Evolutionary conservation across 2,329 filamentous ascomycete species (phyloP).

Genomic region (Graphiopsis chlorocephala): DNA sequence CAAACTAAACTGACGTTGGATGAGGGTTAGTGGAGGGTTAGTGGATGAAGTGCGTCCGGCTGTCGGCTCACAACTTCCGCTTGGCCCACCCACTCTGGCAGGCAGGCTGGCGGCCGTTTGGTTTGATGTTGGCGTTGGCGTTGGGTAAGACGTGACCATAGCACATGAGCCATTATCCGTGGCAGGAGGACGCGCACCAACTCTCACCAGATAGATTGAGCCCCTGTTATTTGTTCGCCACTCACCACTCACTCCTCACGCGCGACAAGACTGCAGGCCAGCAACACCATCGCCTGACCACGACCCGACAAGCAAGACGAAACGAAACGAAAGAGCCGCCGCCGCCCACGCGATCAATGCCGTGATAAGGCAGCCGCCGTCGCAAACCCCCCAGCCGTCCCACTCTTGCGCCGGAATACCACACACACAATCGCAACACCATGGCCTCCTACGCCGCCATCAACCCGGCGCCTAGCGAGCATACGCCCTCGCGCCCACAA

Average conservation of each 20-base stretch:
- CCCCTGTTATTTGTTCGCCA: neutral
- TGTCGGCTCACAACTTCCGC: neutral
- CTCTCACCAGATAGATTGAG: neutral
- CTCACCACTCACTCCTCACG: neutral
- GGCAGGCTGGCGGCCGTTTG: neutral
- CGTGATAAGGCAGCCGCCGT: neutral
- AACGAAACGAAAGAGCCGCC: neutral
- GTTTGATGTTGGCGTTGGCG: neutral
- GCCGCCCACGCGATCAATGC: conserved; percentile 2
- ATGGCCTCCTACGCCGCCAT: conserved; percentile 51
- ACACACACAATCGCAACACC: neutral
- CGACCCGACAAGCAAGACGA: neutral
- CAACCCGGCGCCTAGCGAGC: conserved; percentile 37
- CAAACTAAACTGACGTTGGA: neutral
- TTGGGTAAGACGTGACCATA: conserved; percentile 9
- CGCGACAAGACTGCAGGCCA: conserved; percentile 10
- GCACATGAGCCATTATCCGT: conserved; percentile 8
- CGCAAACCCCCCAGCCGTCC: neutral
- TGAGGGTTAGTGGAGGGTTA: neutral
- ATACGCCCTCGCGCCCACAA: conserved; percentile 39
- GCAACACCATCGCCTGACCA: conserved; percentile 9
- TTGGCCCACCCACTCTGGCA: neutral
- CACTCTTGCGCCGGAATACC: neutral
- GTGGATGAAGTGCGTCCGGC: neutral
- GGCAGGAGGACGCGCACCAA: neutral